phyloP scores from a whole-genome alignment of 2,329 filamentous ascomycete species.

The Dissoconium aciculare region DNA sequence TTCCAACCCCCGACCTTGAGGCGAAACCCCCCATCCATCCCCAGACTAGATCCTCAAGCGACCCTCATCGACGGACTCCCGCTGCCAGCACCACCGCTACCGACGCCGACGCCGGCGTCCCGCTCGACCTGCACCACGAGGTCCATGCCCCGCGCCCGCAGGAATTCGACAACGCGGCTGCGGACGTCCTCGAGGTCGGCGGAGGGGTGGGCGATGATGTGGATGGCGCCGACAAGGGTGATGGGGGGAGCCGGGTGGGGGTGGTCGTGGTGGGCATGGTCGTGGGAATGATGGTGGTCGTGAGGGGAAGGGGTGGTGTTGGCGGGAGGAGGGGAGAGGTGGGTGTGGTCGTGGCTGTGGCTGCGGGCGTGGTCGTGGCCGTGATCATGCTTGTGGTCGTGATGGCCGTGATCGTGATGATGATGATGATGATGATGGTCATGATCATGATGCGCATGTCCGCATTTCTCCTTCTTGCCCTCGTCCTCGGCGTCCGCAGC shows the following conservation, averaged over 20 bases:
- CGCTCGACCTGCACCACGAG: constrained; percentile 77
- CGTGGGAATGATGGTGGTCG: constrained; percentile 2
- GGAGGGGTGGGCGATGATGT: constrained; percentile 59
- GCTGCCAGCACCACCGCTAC: background rate
- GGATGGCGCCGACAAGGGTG: constrained; percentile 65
- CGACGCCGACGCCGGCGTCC: constrained; percentile 36
- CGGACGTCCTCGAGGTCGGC: constrained; percentile 71
- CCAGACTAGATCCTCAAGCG: too few relatives aligned
- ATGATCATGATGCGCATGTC: constrained; percentile 33
- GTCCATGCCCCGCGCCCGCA: constrained; percentile 58
- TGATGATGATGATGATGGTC: constrained; percentile 21
- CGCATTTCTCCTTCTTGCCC: constrained; percentile 12
- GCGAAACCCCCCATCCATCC: too few relatives aligned
- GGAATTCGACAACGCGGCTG: constrained; percentile 57
- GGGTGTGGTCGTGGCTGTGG: constrained; percentile 14
- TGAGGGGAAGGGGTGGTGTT: background rate
- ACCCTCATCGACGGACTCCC: too few relatives aligned
- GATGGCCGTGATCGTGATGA: constrained; percentile 16
- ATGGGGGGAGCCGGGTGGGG: constrained; percentile 24
- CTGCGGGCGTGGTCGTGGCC: constrained; percentile 9
- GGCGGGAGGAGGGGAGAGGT: constrained; percentile 10
- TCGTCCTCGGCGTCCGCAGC: background rate
- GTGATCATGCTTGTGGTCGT: constrained; percentile 14
- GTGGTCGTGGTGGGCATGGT: constrained; percentile 1
- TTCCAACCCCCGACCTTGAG: too few relatives aligned